Base-by-base conservation (phyloP, 169 alveolate genomes). In the Plasmodium blacklocki region DNA sequence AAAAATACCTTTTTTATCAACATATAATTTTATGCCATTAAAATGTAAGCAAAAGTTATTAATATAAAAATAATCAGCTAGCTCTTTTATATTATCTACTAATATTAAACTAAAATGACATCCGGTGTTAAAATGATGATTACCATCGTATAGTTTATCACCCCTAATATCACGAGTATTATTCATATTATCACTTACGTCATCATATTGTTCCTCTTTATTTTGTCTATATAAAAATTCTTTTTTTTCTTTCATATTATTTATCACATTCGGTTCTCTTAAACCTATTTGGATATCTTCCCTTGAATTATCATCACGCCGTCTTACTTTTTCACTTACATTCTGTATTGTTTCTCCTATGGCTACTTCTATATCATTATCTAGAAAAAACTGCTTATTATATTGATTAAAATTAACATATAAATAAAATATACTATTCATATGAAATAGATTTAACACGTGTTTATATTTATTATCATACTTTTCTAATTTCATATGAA, bases 81-180 rank as follows among this genome's bases (percentile, higher is more conserved):
- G 15, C 26, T 78, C 89, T 52, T 78, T 71, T 59, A 64, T 45
- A 23, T 45, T 54, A 15, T 78, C 89, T 15, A 78, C 19, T 64
- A 78, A 47, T 18, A 45, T 78, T 58, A 78, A 11, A n/a, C 78
- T 64, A 23, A 64, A 78, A 45, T 78, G 89, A 47, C 89, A 78
- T 0, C 89, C 89, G 14, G 67, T 49, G 19, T 43, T 43, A n/a
- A 32, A 19, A 6, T 7, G 50, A 47, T 45, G 47, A 5, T 12
- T 3, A n/a, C 18, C 21, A 54, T 74, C 3, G 15, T 12, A 19
- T 19, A 1, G n/a, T 43, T 21, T 4, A 0, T 39, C 29, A 2
- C n/a, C 4, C 62, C 8, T 52, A 52, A 14, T 54, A 11, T 14
- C 26, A 14, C 18, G 7, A 8, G 2, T 39, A 39, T 39, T 39